phyloP scores from a whole-genome alignment of 176 grass and related monocot species.

The Pharus latifolius region DNA sequence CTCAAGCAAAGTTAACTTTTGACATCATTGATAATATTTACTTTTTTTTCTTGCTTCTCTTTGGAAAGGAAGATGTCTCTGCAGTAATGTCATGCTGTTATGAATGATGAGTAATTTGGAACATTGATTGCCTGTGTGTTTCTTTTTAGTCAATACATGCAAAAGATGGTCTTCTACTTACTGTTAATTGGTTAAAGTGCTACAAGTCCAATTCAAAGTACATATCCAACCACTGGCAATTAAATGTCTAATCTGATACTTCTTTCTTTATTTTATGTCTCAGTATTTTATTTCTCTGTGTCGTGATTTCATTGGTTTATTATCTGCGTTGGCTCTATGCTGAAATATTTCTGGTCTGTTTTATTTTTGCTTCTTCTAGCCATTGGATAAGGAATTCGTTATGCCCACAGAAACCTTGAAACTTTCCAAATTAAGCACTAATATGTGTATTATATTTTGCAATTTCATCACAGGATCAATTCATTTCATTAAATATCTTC shows the following conservation, averaged over 20 bases:
- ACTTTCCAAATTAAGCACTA: not conserved
- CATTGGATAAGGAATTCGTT: not conserved
- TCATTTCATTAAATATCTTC: not conserved
- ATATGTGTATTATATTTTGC: not conserved
- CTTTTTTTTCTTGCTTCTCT: not conserved
- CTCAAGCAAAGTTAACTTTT: not conserved
- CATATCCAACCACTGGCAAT: not conserved
- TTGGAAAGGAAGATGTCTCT: not conserved
- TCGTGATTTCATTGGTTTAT: not conserved
- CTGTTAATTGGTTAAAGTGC: not conserved
- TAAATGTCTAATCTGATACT: not conserved
- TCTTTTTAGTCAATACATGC: not conserved
- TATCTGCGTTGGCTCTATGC: not conserved
- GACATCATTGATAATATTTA: not conserved
- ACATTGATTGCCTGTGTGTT: not conserved
- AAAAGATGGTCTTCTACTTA: not conserved
- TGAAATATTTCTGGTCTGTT: not conserved
- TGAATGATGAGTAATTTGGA: not conserved
- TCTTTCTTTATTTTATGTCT: not conserved
- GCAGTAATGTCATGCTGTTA: not conserved
- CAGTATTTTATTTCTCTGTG: not conserved
- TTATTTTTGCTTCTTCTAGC: not conserved
- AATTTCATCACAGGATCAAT: not conserved
- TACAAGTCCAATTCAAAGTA: not conserved
- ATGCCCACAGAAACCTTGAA: not conserved